These are phyloP conservation scores for Mycena vitilis DNA, from an alignment of 768 basidiomycete species.

Conservation along the genomic window DNA sequence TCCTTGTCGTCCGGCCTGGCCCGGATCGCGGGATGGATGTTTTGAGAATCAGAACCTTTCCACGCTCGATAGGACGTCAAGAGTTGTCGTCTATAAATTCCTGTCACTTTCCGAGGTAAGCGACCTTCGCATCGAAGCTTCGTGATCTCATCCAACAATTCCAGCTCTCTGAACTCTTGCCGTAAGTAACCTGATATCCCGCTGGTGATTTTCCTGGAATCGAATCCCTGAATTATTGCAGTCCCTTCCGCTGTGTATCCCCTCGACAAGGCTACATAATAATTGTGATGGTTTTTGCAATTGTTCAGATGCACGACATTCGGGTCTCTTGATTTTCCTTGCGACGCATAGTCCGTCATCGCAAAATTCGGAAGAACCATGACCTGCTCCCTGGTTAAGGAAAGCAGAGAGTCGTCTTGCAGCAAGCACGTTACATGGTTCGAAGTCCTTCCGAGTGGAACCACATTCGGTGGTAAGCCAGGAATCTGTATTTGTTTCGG, in stretches of 20 bases:
- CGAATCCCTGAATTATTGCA: slow-evolving; percentile 6
- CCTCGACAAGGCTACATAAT: slow-evolving; percentile 2
- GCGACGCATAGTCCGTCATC: slow-evolving; percentile 7
- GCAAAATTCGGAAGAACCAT: slow-evolving; percentile 8
- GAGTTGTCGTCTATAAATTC: slow-evolving; percentile 2
- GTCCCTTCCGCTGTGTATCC: neutral
- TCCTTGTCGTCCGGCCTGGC: neutral
- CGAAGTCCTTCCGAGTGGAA: neutral
- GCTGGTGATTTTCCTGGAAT: neutral
- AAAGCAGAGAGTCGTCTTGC: neutral
- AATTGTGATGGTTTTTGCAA: slow-evolving; percentile 1
- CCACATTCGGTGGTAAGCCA: neutral
- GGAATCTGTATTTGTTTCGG: neutral
- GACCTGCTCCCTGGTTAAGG: neutral
- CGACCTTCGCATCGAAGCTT: neutral
- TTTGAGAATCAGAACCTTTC: neutral
- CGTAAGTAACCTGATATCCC: neutral
- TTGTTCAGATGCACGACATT: slow-evolving; percentile 9
- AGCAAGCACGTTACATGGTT: neutral
- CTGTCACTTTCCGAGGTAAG: neutral
- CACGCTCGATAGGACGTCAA: neutral
- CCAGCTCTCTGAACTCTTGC: slow-evolving; percentile 20
- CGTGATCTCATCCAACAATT: slow-evolving; percentile 17
- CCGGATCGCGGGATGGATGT: slow-evolving; percentile 1
- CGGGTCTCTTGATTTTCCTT: neutral